Evolutionary conservation across 108 stramenopile species (phyloP), one percentile per base, ranked within the genome.

Genomic region (Pelagomonas calceolata): DNA sequence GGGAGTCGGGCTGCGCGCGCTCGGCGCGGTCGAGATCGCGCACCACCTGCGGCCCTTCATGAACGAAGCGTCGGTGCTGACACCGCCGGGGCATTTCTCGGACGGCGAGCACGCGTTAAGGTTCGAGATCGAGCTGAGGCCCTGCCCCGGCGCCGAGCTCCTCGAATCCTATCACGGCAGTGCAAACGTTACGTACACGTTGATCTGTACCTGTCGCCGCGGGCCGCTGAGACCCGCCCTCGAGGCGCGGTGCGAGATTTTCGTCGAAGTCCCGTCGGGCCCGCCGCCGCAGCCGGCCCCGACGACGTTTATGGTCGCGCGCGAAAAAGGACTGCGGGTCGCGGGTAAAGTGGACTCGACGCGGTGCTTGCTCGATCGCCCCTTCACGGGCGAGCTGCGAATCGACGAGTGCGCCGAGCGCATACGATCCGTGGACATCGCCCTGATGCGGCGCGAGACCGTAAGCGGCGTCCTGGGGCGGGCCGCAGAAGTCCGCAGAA

Each of bases 401-500:
- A 67, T 85, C 29, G 84, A 79, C 31, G 70, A 68, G 35, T 80
- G 75, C 36, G 7, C 35, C 36, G 35, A 32, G 32, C 26, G 30
- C 15, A 30, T 68, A 33, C 30, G 64, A 71, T 79, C 78, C 5
- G 39, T 85, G 14, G 82, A 85, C 16, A 63, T 85, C 67, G 82
- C 83, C 69, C 82, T 85, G 0, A 79, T 85, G 31, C 68, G 84
- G 15, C 64, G 79, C 34, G 84, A 85, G 71, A 66, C 80, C 16
- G 70, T 83, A 39, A n/a, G 30, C 34, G 29, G 70, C 37, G 60
- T 78, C 26, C 66, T 36, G 43, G 63, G 64, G 45, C 65, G 67
- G 66, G 78, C 82, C 4, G 83, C 84, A 10, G 84, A 85, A 71
- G 73, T 85, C 37, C 82, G 83, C 64, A 81, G 67, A 67, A 70